A percentile compares a stretch with the other conserved stretches of the same genome.
These are phyloP conservation scores for Ascoidea rubescens DNA, from an alignment of 805 yeast species.

Conservation along the genomic window DNA sequence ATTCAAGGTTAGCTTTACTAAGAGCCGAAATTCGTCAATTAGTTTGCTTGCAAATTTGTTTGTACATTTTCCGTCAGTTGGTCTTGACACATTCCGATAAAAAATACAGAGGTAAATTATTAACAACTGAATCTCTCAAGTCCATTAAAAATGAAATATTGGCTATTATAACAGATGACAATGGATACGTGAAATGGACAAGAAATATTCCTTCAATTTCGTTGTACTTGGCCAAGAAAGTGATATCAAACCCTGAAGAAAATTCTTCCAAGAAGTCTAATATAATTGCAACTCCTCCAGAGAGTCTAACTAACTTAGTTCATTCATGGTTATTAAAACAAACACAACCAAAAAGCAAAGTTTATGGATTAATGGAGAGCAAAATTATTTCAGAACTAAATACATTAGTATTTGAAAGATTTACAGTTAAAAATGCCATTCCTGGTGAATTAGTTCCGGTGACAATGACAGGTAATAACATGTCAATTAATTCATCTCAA, in stretches of 20 bases:
- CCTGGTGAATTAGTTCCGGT: slow-evolving; percentile 13
- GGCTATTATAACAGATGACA: slow-evolving; percentile 72
- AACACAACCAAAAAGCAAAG: slow-evolving; percentile 70
- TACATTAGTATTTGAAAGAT: slow-evolving; percentile 9
- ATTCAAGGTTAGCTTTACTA: slow-evolving; percentile 58
- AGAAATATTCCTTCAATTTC: slow-evolving; percentile 62
- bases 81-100: slow-evolving; percentile 22
- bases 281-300: slow-evolving; percentile 20
- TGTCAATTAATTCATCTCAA: slow-evolving; percentile 1
- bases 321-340: slow-evolving; percentile 74
- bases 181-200: slow-evolving; percentile 86
- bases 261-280: slow-evolving; percentile 10
- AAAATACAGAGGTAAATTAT: slow-evolving; percentile 22
- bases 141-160: slow-evolving; percentile 56
- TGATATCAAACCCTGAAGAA: slow-evolving; percentile 8
- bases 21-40: slow-evolving; percentile 80
- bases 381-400: slow-evolving; percentile 41
- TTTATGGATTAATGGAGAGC: slow-evolving; percentile 63
- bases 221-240: slow-evolving; percentile 42
- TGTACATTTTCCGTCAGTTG: slow-evolving; percentile 60
- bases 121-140: slow-evolving; percentile 23
- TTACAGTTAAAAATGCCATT: slow-evolving; percentile 1
- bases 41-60: slow-evolving; percentile 65
- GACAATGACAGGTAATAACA: slow-evolving; percentile 4
- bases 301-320: slow-evolving; percentile 39